These are phyloP conservation scores for Podospora sp. DNA, from an alignment of 495 filamentous ascomycete species.

Conservation along the genomic window DNA sequence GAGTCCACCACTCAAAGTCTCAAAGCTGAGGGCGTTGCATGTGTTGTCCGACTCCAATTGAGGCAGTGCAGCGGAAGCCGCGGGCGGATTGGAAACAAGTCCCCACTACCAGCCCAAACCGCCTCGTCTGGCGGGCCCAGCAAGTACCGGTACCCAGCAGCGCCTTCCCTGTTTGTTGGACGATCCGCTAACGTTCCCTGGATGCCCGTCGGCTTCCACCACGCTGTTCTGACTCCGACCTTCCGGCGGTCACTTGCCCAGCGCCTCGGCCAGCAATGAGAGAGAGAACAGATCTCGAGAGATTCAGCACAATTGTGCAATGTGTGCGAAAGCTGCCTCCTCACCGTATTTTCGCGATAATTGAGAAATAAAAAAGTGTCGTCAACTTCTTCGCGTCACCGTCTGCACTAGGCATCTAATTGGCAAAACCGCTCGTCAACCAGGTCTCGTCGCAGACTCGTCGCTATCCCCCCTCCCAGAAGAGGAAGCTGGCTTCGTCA, in stretches of 20 bases:
- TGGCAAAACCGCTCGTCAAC: conserved; percentile 9
- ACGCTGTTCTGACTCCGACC: neutral
- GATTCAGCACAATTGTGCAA: neutral
- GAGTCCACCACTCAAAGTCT: neutral
- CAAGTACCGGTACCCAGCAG: conserved; percentile 1
- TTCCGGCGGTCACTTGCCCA: conserved; percentile 5
- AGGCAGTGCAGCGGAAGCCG: conserved; percentile 12
- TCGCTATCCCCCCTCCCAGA: conserved; percentile 20
- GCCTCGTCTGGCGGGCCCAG: neutral
- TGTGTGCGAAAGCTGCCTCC: neutral
- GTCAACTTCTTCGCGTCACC: conserved; percentile 14
- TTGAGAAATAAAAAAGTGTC: conserved; percentile 1
- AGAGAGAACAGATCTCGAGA: conserved; percentile 3
- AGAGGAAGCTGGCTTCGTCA: conserved; percentile 37
- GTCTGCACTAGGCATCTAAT: neutral
- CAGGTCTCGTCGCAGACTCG: neutral
- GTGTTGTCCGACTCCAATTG: conserved; percentile 5
- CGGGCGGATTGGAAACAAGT: neutral
- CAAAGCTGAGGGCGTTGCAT: neutral
- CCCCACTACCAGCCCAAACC: neutral
- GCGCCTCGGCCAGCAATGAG: neutral
- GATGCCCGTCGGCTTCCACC: conserved; percentile 12
- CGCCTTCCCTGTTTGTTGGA: neutral
- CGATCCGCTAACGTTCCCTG: conserved; percentile 14
- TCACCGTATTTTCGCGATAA: conserved; percentile 6